Conservation (phyloP, 2,329 filamentous ascomycete genomes). For the Didymosphaeria variabile region DNA sequence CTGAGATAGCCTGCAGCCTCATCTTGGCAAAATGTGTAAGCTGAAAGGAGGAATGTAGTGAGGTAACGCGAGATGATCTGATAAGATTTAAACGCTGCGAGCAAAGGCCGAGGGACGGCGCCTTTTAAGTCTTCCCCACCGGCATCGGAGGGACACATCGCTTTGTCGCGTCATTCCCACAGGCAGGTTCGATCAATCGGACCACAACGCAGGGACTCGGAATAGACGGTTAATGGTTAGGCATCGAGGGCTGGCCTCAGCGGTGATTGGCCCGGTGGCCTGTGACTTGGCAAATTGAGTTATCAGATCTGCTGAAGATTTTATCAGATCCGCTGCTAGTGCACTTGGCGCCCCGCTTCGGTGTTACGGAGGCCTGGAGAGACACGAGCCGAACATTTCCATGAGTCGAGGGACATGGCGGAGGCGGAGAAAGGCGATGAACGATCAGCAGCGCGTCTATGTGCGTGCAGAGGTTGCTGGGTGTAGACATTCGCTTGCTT, state of each 20-base stretch:
- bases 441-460: neutral
- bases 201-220: slow-evolving; percentile 14
- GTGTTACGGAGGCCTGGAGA: neutral
- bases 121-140: slow-evolving; percentile 29
- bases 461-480: neutral
- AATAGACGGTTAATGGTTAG: slow-evolving; percentile 16
- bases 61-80: slow-evolving; percentile 42
- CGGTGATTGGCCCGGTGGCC: slow-evolving; percentile 22
- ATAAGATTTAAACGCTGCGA: slow-evolving; percentile 40
- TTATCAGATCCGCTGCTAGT: slow-evolving; percentile 31
- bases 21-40: slow-evolving; percentile 32
- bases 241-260: neutral
- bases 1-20: slow-evolving; percentile 38
- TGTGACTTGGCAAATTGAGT: slow-evolving; percentile 8
- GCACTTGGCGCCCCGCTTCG: slow-evolving; percentile 21
- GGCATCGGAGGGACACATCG: slow-evolving; percentile 26
- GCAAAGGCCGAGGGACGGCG: slow-evolving; percentile 17
- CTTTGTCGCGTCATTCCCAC: neutral
- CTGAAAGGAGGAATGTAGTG: slow-evolving; percentile 15
- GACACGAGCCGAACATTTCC: too few relatives aligned
- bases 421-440: neutral
- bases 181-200: slow-evolving; percentile 13
- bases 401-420: neutral
- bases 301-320: slow-evolving; percentile 32
- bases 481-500: neutral